Base-by-base conservation (phyloP, 108 stramenopile genomes). In the Cyclostephanos invisitatus region DNA sequence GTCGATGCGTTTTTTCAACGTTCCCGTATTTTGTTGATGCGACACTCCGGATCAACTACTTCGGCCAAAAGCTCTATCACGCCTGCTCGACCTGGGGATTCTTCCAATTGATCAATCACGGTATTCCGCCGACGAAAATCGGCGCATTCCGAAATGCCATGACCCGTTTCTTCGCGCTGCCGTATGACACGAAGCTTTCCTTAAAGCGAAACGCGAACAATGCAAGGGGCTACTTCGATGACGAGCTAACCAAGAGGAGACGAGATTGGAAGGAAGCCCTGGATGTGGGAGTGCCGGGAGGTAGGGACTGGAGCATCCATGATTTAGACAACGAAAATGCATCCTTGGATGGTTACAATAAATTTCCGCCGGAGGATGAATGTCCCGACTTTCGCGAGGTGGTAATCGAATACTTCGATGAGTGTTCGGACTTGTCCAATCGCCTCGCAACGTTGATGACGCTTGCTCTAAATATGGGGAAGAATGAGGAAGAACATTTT, bases 141-240 rank as follows among this genome's bases (percentile, higher is more conserved):
- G 62, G 84, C 2, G 60, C 56, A 18, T 88, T 91, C 57, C 78
- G 80, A 32, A 67, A 80, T 20, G 70, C 82, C 61, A 90, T 86
- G 75, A 61, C 67, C 22, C 44, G 59, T 27, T 93, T 91, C 79
- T 97, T 97, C 72, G 80, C 74, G n/a, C 58, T 92, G 35, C 92
- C 94, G 14, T 69, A 81, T 48, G 77, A 83, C 8, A 66, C 66
- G 7, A 94, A 95, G 65, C 8, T 70, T 6, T 47, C 46, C 14
- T 77, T 88, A 76, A 93, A 94, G 86, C 89, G 96, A 0, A 83
- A 83, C 48, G 78, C 73, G 44, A 47, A 65, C 35, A 95, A 96
- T 81, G 82, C 95, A 18, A 77, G 96, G 51, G 96, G 96, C 38
- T 97, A 79, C 59, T 97, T 94, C 72, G 95, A 97, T 55, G 96